Base-by-base conservation (phyloP, 768 basidiomycete species). In the Leccinum uliginosum region DNA sequence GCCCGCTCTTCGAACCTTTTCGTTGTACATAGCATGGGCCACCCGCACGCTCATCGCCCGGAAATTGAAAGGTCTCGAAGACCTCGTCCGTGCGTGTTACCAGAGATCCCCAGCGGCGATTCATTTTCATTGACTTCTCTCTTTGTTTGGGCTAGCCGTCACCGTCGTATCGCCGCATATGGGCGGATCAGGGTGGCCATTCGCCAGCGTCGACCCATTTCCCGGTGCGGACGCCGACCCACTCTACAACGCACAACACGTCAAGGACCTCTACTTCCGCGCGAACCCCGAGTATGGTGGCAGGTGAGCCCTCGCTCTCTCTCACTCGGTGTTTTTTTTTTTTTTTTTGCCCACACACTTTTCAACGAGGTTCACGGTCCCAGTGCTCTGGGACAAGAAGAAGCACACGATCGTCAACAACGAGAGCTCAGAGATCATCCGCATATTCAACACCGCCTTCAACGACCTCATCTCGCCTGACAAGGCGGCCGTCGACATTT, bases 301-400 rank as follows among this genome's bases (percentile, higher is more conserved):
- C 51, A 80, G 87, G 85, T 85, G 62, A 14, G 76, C 64, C 19
- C n/a, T n/a, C n/a, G n/a, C n/a, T n/a, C n/a, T n/a, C n/a, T n/a
- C n/a, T n/a, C n/a, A n/a, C n/a, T n/a, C n/a, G n/a, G n/a, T n/a
- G n/a, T n/a, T n/a, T n/a, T n/a, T n/a, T n/a, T n/a, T n/a, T n/a
- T n/a, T n/a, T 11, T 35, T 10, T 10, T 40, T 40, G n/a, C 38
- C 38, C 17, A 38, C 38, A 40, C 5, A 5, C 4, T 7, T 17
- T 6, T 12, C 6, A 6, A 5, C 32, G 1, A 84, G 89, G 38
- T 93, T 92, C 77, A 93, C 93, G 2, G 91, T 93, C 9, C 94
- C 94, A 6, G 73, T 93, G 32, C 78, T 99, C 6, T 99, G 93
- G 91, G 97, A 98, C 75, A 95, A 86, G 76, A 91, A 95, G 71